Conservation (phyloP, 805 yeast genomes). For the Kazachstania taianensis region DNA sequence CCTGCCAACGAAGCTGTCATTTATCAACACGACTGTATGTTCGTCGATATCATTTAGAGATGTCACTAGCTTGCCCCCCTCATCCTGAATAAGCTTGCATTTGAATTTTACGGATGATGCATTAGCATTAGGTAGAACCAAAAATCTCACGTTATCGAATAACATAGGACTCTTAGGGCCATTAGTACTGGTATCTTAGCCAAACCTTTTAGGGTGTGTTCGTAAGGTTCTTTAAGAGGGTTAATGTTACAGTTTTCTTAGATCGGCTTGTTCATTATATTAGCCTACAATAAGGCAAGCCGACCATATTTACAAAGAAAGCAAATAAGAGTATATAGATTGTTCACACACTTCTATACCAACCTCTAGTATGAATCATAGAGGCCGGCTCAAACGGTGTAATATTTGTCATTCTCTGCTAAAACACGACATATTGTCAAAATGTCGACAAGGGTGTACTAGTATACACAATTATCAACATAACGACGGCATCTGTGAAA, state of each 20-base stretch:
- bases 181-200: too few species aligned
- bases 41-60: slow-evolving; percentile 4
- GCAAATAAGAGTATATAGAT: background rate
- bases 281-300: too few species aligned
- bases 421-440: slow-evolving; percentile 4
- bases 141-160: slow-evolving; percentile 5
- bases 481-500: slow-evolving; percentile 2
- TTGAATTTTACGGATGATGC: slow-evolving; percentile 11
- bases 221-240: too few species aligned
- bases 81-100: slow-evolving; percentile 8
- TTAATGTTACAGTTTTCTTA: too few species aligned
- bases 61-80: slow-evolving; percentile 17
- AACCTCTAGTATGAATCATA: slow-evolving; percentile 14
- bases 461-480: background rate
- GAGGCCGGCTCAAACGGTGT: slow-evolving; percentile 25
- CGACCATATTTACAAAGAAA: background rate
- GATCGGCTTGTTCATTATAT: too few species aligned
- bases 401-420: slow-evolving; percentile 14
- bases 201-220: too few species aligned
- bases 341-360: slow-evolving; percentile 30
- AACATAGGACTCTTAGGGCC: slow-evolving; percentile 7
- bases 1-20: slow-evolving; percentile 18
- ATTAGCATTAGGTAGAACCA: slow-evolving; percentile 16
- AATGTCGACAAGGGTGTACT: background rate
- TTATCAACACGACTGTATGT: slow-evolving; percentile 13